Evolutionary conservation across 177 flowering plant genomes (phyloP), one percentile per base, ranked within the genome.

Genomic region (Vitis hybrid): DNA sequence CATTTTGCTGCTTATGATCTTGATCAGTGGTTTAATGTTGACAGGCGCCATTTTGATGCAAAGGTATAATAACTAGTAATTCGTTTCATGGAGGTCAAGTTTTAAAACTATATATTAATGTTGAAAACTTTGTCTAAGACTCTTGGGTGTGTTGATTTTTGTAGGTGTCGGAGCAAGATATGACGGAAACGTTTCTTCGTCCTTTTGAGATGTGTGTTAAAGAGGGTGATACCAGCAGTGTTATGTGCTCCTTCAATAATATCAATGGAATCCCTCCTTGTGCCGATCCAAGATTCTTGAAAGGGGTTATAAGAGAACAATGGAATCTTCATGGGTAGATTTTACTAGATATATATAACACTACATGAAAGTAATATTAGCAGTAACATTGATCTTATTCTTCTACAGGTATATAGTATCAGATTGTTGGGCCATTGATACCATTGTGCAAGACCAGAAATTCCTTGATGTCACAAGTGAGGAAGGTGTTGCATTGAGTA

Each of bases 1-100:
- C 84, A 83, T 54, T 77, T 58, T 23, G 63, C 83, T 4, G 86
- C 86, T 19, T 83, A 83, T 65, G 86, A 83, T 69, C 56, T 83
- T 4, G 84, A 83, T 57, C 64, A 65, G 23, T 83, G 84, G 84
- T 4, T 11, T 13, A 75, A 78, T 0, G 58, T 75, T 3, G 74
- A 77, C 34, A 71, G 84, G 3, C 69, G 26, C 51, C 76, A 73
- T 62, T 83, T 83, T 50, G 74, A 83, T 72, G 89, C 88, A 0
- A 71, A 26, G 74, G 88, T 83, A 74, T 0, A 26, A 26, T 26
- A 26, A 26, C 30, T 3, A 26, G 30, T 26, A 26, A 26, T 26
- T 26, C 30, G 30, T 26, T 26, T 26, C 30, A 26, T 26, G 30
- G 5, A 26, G 30, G 5, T 26, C 30, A 26, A 26, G 30, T 26